Evolutionary conservation across 345 rosid genomes (phyloP).

Genomic region (Ceriops decandra): DNA sequence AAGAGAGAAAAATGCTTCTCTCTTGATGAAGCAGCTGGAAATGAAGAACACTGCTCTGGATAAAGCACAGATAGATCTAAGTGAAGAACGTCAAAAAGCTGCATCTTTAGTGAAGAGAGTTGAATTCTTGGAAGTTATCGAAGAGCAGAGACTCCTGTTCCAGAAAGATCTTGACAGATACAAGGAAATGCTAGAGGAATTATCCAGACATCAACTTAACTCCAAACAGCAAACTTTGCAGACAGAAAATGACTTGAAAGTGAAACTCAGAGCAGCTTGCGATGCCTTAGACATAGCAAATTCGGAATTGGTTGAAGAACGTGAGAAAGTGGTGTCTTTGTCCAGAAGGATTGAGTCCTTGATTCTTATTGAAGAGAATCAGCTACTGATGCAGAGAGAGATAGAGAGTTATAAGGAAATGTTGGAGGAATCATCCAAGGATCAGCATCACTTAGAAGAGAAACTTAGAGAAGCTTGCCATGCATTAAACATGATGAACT

Average conservation of each 20-base stretch:
- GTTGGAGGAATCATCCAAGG: background rate
- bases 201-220: background rate
- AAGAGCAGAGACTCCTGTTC: background rate
- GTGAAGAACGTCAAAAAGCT: background rate
- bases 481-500: background rate
- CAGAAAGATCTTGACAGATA: conserved; percentile 3
- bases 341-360: background rate
- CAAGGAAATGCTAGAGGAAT: background rate
- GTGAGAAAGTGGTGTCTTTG: background rate
- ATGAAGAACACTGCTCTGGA: conserved; percentile 2
- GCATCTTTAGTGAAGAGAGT: conserved; percentile 2
- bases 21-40: conserved; percentile 5
- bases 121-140: background rate
- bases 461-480: background rate
- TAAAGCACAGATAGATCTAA: background rate
- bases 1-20: background rate
- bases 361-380: background rate
- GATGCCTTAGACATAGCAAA: background rate
- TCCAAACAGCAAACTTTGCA: background rate
- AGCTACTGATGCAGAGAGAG: background rate
- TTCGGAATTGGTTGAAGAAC: background rate
- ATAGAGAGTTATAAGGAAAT: background rate
- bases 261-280: background rate
- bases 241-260: background rate
- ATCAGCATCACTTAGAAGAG: background rate